Evolutionary conservation across 306 rosid genomes (phyloP).

Genomic region (Fragaria vesca): DNA sequence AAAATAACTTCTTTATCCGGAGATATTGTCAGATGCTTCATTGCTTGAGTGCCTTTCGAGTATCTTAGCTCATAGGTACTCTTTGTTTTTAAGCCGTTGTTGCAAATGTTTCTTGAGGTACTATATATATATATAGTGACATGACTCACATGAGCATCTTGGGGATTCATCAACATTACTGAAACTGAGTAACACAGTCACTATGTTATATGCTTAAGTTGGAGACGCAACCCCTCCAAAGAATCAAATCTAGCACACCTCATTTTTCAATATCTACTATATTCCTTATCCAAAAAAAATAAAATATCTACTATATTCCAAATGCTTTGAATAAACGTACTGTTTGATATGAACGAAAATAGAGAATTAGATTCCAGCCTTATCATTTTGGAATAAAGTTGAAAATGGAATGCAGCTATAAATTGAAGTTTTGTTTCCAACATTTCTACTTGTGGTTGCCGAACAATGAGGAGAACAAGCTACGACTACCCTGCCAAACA

Average conservation of each 20-base stretch:
- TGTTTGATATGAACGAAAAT: conserved; percentile 12
- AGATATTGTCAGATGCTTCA: background rate
- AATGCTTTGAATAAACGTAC: background rate
- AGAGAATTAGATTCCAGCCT: conserved; percentile 34
- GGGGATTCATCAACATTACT: background rate
- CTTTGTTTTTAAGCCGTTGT: background rate
- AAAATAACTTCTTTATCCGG: background rate
- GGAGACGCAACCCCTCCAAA: background rate
- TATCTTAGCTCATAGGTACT: background rate
- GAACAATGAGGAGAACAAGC: conserved; percentile 12
- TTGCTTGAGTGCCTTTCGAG: background rate
- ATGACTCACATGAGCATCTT: background rate
- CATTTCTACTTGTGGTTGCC: background rate
- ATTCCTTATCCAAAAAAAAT: background rate
- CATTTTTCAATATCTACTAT: background rate
- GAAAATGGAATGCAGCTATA: conserved; percentile 9
- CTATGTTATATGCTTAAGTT: background rate
- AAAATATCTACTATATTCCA: background rate
- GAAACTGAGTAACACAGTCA: background rate
- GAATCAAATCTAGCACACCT: background rate
- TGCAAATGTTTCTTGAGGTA: background rate
- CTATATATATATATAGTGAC: background rate
- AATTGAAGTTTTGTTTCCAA: conserved; percentile 10
- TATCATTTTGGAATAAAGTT: conserved; percentile 26
- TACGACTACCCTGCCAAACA: conserved; percentile 18